A percentile compares a stretch with the other conserved stretches of the same genome.
These are phyloP conservation scores for Talaromyces marneffei DNA, from an alignment of 2,329 filamentous ascomycete species.

Conservation along the genomic window DNA sequence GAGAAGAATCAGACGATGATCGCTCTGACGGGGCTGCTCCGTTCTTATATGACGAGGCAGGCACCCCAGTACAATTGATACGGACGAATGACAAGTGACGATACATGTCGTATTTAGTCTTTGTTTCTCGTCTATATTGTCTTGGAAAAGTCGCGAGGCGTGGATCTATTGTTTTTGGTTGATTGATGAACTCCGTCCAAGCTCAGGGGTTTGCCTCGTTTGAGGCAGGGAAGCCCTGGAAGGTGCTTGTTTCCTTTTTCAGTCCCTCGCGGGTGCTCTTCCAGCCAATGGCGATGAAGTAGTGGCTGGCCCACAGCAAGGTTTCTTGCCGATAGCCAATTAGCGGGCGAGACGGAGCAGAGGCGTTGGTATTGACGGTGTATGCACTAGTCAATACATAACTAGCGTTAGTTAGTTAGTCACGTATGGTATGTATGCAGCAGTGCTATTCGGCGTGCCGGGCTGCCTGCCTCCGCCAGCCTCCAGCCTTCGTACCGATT, in stretches of 20 bases:
- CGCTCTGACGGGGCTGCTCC: neutral
- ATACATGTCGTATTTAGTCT: neutral
- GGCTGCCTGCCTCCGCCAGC: neutral
- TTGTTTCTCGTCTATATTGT: conserved; percentile 1
- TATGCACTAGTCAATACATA: too few species aligned
- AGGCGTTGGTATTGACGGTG: neutral
- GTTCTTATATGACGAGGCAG: neutral
- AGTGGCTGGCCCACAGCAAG: neutral
- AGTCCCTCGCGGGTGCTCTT: neutral
- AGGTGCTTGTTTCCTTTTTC: neutral
- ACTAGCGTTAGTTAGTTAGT: too few species aligned
- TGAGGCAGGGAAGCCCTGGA: conserved; percentile 4
- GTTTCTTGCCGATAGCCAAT: neutral
- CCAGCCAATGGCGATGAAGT: conserved; percentile 1
- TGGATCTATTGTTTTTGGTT: neutral
- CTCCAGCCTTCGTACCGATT: neutral
- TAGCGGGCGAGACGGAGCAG: neutral
- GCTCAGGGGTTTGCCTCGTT: neutral
- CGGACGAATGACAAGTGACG: neutral
- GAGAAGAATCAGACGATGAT: neutral
- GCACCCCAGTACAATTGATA: neutral
- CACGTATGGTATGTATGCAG: too few species aligned
- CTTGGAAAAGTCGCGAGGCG: neutral
- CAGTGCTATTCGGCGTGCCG: too few species aligned
- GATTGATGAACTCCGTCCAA: neutral